Evolutionary conservation across 2,329 filamentous ascomycete species (phyloP), one percentile per base, ranked within the genome.

Genomic region (Apiospora hydei): DNA sequence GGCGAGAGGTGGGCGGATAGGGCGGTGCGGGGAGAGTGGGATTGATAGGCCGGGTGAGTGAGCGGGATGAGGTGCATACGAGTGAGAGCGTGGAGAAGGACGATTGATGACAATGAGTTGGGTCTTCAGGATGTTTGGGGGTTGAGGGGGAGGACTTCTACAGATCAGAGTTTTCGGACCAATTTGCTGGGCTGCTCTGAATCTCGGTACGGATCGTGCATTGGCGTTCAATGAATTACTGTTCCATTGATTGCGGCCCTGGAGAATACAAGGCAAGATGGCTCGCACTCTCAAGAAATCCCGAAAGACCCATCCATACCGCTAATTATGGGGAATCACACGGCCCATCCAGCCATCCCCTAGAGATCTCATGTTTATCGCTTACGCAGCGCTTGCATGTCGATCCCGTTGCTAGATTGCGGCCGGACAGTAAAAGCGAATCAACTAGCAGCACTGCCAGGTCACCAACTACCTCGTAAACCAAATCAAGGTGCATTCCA

Each of bases 1-100:
- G 71, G 64, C 4, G 51, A 66, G 49, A 72, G 70, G 69, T 69
- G 71, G 71, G 69, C 71, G 7, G 71, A 72, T 5, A n/a, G n/a
- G 18, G 11, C 30, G 47, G 71, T 72, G 11, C 47, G 47, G 43
- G 43, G 68, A 71, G 44, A 68, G 69, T 10, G 71, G 71, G 18
- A 41, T 71, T 26, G 69, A 72, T n/a, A 47, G 30, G 18, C 71
- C 69, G 10, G 34, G 49, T 7, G 46, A 30, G 43, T 71, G n/a
- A 44, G 64, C 44, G n/a, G n/a, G 41, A 38, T 67, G 24, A 30
- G 66, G 57, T 14, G 30, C 14, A 11, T 21, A 16, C 24, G 8
- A 46, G 26, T 10, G 4, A 30, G 53, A 21, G 53, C 18, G 53
- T 61, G 53, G 30, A 10, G 30, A 38, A 30, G 14, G 18, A 46